Conservation (phyloP, 1,139 yeast species). For the Waltiozyma sp. region DNA sequence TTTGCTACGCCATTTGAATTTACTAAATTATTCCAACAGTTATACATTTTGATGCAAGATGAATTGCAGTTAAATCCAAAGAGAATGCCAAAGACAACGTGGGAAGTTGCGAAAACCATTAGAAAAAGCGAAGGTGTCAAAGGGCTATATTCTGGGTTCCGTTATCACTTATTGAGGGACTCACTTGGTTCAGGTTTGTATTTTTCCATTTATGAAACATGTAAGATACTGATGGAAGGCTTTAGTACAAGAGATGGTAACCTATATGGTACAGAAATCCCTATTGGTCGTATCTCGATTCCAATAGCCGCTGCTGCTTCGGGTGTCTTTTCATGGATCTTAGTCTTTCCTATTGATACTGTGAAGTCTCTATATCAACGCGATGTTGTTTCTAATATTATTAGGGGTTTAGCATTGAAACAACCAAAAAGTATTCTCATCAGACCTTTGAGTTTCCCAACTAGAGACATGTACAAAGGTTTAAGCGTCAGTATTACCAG, state of each 20-base stretch:
- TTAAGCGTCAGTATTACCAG: slow-evolving; percentile 63
- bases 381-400: slow-evolving; percentile 58
- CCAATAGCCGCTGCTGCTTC: slow-evolving; percentile 72
- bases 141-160: slow-evolving; percentile 67
- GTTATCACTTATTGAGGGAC: slow-evolving; percentile 58
- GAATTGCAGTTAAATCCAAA: slow-evolving; percentile 14
- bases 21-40: slow-evolving; percentile 72
- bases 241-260: slow-evolving; percentile 12
- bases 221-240: slow-evolving; percentile 15
- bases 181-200: slow-evolving; percentile 63
- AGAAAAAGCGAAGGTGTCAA: slow-evolving; percentile 43
- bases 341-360: slow-evolving; percentile 74
- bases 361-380: slow-evolving; percentile 65
- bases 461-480: slow-evolving; percentile 57
- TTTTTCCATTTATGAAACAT: slow-evolving; percentile 65
- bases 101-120: slow-evolving; percentile 40
- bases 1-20: slow-evolving; percentile 83
- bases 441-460: slow-evolving; percentile 27
- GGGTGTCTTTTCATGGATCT: slow-evolving; percentile 63
- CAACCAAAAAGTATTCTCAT: slow-evolving; percentile 25
- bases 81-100: slow-evolving; percentile 30
- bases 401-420: slow-evolving; percentile 30
- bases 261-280: slow-evolving; percentile 20
- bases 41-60: slow-evolving; percentile 37
- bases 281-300: slow-evolving; percentile 28